Conservation (phyloP, 2,329 filamentous ascomycete genomes). For the Xylariaceae sp. region DNA sequence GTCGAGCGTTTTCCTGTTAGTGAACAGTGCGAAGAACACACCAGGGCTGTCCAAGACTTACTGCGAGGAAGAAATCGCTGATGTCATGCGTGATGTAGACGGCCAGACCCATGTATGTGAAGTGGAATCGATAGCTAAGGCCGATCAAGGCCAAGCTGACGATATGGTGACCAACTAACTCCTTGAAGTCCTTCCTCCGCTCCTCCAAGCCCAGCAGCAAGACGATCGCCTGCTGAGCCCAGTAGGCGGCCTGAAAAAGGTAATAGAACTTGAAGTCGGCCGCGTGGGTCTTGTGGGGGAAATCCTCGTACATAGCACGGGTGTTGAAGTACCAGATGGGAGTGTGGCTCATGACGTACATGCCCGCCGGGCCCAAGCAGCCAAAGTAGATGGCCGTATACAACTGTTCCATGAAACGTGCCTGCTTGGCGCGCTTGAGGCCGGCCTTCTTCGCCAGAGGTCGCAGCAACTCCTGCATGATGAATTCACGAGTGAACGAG, state of each 20-base stretch:
- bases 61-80: slow-evolving; percentile 90
- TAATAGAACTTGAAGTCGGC: slow-evolving; percentile 92
- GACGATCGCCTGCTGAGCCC: slow-evolving; percentile 90
- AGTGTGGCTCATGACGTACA: slow-evolving; percentile 89
- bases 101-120: slow-evolving; percentile 88
- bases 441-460: slow-evolving; percentile 67
- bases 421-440: slow-evolving; percentile 71
- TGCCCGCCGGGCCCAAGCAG: slow-evolving; percentile 72
- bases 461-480: slow-evolving; percentile 85
- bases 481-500: slow-evolving; percentile 89
- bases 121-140: slow-evolving; percentile 91
- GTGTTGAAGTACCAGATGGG: slow-evolving; percentile 97
- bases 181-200: slow-evolving; percentile 90
- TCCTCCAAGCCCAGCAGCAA: slow-evolving; percentile 83
- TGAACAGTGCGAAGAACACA: background rate
- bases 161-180: slow-evolving; percentile 86
- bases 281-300: slow-evolving; percentile 77
- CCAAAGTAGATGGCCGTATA: slow-evolving; percentile 92
- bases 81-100: slow-evolving; percentile 95
- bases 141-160: slow-evolving; percentile 80
- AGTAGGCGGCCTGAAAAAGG: slow-evolving; percentile 88
- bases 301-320: slow-evolving; percentile 79
- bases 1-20: slow-evolving; percentile 13
- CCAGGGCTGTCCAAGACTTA: slow-evolving; percentile 39
- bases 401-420: slow-evolving; percentile 91